Evolutionary conservation across 1,284 basidiomycete genomes (phyloP), one percentile per base, ranked within the genome.

Genomic region (Agroathelia rolfsii): DNA sequence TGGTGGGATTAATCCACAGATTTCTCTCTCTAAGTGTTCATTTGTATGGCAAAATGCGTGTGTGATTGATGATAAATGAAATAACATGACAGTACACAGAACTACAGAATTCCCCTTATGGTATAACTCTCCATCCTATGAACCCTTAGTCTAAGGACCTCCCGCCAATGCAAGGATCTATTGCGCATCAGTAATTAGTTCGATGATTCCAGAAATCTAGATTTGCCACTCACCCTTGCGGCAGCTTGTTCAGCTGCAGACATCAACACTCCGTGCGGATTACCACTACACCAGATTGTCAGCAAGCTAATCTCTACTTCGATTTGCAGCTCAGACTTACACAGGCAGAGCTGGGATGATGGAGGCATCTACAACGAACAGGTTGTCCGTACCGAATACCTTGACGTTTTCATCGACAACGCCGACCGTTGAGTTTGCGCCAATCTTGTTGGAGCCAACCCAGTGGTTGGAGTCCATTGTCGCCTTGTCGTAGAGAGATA

Each of bases 381-480:
- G 49, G 48, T 76, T 75, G 51, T 73, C 61, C 11, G 72, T 76
- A 38, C 59, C 57, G 45, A 65, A 64, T 8, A 76, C 73, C 49
- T 72, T 70, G 10, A 26, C 32, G 4, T 34, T 18, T 26, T 24
- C 24, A 6, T 27, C 32, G n/a, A 17, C 32, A n/a, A 18, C 24
- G 15, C 8, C 32, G 4, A 13, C 21, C 16, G 30, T 23, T 12
- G 24, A 27, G 9, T 18, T 11, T 19, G 24, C 25, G 12, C 5
- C 30, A 8, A 74, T 71, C 12, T 39, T 59, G 40, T 63, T 62
- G 16, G 70, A 64, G 6, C 70, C 72, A 9, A 69, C 62, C 69
- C 70, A 73, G 48, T 76, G 72, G 47, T 75, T 73, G 5, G 70
- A 73, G 47, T 69, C 58, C 54, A 72, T 47, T 14, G 26, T 47